Percentiles rank a stretch among this genome's conserved stretches.
These are phyloP conservation scores for Sclerotinia borealis DNA, from an alignment of 2,329 filamentous ascomycete genomes.

Conservation along the genomic window DNA sequence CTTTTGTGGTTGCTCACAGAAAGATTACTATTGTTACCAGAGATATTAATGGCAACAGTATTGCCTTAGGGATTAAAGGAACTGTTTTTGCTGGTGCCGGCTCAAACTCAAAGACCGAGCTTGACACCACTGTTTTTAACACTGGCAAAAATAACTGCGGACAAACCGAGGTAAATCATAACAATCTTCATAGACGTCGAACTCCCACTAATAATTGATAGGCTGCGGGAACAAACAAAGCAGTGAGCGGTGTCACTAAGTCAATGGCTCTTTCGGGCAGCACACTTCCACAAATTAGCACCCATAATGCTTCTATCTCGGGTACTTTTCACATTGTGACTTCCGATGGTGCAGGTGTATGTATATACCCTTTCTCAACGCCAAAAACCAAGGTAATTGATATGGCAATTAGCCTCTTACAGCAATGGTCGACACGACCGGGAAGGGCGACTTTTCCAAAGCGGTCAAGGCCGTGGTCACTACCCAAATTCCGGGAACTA, in stretches of 20 bases:
- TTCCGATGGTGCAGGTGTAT: slow-evolving; percentile 36
- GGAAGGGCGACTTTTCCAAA: slow-evolving; percentile 40
- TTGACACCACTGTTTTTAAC: slow-evolving; percentile 42
- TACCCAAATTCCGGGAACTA: slow-evolving; percentile 35
- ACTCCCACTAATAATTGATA: slow-evolving; percentile 31
- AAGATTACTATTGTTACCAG: slow-evolving; percentile 25
- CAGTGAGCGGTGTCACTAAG: slow-evolving; percentile 28
- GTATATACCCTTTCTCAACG: background rate
- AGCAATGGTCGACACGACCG: slow-evolving; percentile 44
- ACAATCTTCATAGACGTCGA: slow-evolving; percentile 21
- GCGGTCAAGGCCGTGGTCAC: slow-evolving; percentile 29
- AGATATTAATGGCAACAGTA: slow-evolving; percentile 38
- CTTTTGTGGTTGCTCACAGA: slow-evolving; percentile 52
- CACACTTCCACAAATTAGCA: slow-evolving; percentile 37
- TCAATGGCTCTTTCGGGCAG: slow-evolving; percentile 35
- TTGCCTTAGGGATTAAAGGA: slow-evolving; percentile 38
- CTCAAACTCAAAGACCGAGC: slow-evolving; percentile 37
- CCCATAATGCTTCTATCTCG: slow-evolving; percentile 32
- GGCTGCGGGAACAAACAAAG: slow-evolving; percentile 29
- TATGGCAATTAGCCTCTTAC: background rate
- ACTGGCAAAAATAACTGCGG: slow-evolving; percentile 18
- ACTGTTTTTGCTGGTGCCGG: slow-evolving; percentile 38
- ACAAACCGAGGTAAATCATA: slow-evolving; percentile 13
- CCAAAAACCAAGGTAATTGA: background rate
- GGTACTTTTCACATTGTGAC: slow-evolving; percentile 39